phyloP scores from a whole-genome alignment of 306 rosid species.

The Casuarina equisetifolia region DNA sequence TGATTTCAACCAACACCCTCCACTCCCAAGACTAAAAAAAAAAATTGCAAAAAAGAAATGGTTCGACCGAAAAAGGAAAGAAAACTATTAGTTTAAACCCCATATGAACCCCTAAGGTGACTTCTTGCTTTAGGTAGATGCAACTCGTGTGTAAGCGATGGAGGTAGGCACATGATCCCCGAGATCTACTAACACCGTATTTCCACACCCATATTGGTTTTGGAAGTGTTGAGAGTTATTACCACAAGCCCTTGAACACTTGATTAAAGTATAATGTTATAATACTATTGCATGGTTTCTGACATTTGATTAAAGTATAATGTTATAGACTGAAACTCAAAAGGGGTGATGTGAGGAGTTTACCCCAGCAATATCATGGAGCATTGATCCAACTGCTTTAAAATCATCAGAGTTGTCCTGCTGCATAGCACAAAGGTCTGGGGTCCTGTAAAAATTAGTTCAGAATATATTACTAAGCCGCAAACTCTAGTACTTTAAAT shows the following conservation, averaged over 20 bases:
- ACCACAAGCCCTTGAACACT: not conserved
- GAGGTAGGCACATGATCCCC: not conserved
- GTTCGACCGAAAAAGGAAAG: not conserved
- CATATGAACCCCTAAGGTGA: not conserved
- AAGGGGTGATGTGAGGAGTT: conserved; percentile 14
- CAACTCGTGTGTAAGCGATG: not conserved
- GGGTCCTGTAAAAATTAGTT: conserved; percentile 57
- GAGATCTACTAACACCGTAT: not conserved
- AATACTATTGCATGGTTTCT: not conserved
- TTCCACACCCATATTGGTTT: not conserved
- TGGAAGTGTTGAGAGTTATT: not conserved
- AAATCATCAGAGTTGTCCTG: conserved; percentile 78
- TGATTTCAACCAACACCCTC: too few species aligned
- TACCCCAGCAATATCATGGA: conserved; percentile 74
- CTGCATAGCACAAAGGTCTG: conserved; percentile 77
- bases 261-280: not conserved
- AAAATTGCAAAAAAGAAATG: too few species aligned
- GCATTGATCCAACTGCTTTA: conserved; percentile 62
- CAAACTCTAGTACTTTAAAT: not conserved
- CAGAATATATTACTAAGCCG: conserved; percentile 6
- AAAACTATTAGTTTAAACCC: not conserved
- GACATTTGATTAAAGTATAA: not conserved
- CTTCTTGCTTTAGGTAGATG: not conserved
- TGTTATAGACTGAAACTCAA: not conserved
- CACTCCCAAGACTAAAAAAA: too few species aligned